phyloP scores from a whole-genome alignment of 202 grass and related monocot species.

The Hordeum pubiflorum region DNA sequence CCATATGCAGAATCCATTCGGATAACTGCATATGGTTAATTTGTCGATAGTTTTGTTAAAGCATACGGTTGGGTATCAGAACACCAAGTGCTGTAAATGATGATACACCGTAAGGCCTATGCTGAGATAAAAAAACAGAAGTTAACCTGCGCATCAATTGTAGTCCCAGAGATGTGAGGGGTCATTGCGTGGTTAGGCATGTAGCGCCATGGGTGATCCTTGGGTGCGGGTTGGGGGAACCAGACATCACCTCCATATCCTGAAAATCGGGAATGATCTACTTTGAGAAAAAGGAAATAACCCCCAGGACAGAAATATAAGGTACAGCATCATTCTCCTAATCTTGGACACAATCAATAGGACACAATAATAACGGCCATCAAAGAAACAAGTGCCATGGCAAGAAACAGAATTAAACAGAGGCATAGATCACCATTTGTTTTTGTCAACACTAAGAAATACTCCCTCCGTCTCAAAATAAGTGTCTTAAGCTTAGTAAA shows the following conservation, averaged over 20 bases:
- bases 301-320: background rate
- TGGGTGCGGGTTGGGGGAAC: conserved; percentile 74
- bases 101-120: background rate
- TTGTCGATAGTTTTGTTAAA: background rate
- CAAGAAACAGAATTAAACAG: background rate
- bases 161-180: conserved; percentile 72
- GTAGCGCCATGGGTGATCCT: conserved; percentile 71
- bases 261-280: conserved; percentile 11
- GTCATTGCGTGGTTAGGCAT: conserved; percentile 96
- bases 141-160: conserved; percentile 63
- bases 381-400: background rate
- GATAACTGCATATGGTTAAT: background rate
- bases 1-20: background rate
- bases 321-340: background rate
- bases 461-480: too few relatives aligned
- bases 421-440: background rate
- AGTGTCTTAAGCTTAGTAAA: too few relatives aligned
- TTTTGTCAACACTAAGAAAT: background rate
- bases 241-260: conserved; percentile 92
- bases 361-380: background rate
- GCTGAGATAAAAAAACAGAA: background rate
- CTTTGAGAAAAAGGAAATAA: background rate
- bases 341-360: background rate
- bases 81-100: background rate
- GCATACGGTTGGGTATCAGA: background rate